Conservation (phyloP, 306 rosid species). For the Boehmeria nivea region DNA sequence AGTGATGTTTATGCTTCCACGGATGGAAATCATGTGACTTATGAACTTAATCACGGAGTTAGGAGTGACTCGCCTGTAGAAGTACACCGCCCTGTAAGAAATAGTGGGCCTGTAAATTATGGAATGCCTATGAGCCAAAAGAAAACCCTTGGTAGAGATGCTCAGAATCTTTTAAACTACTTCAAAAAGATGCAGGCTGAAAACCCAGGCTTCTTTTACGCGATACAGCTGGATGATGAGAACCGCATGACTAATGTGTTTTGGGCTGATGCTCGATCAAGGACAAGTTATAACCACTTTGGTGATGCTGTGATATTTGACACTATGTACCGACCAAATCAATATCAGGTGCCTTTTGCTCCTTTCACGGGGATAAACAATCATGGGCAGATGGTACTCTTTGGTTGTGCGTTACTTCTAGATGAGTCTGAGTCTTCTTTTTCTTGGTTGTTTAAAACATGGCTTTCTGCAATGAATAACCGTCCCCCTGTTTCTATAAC, state of each 20-base stretch:
- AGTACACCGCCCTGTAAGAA: constrained; percentile 34
- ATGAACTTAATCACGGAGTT: constrained; percentile 30
- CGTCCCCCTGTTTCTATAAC: constrained; percentile 61
- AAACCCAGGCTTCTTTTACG: constrained; percentile 70
- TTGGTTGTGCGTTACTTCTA: constrained; percentile 72
- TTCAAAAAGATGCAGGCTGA: constrained; percentile 75
- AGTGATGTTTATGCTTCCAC: constrained; percentile 36
- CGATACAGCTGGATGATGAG: constrained; percentile 75
- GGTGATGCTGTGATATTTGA: constrained; percentile 79
- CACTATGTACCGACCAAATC: constrained; percentile 77
- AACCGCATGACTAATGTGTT: constrained; percentile 72
- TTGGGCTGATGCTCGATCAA: constrained; percentile 77
- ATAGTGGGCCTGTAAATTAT: constrained; percentile 28
- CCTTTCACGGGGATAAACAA: constrained; percentile 79
- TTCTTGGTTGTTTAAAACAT: constrained; percentile 65
- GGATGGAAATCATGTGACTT: constrained; percentile 39
- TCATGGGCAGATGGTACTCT: constrained; percentile 70
- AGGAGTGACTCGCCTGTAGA: constrained; percentile 56
- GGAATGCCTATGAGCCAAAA: constrained; percentile 39
- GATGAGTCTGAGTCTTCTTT: constrained; percentile 75
- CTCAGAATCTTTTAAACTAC: constrained; percentile 71
- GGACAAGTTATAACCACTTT: constrained; percentile 63
- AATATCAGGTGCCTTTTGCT: constrained; percentile 72
- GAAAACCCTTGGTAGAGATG: constrained; percentile 70
- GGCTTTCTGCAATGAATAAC: constrained; percentile 73